Percentiles rank a stretch among this genome's conserved stretches.
Conservation (phyloP, 2,329 filamentous ascomycete species). For the Exophiala oligosperma region DNA sequence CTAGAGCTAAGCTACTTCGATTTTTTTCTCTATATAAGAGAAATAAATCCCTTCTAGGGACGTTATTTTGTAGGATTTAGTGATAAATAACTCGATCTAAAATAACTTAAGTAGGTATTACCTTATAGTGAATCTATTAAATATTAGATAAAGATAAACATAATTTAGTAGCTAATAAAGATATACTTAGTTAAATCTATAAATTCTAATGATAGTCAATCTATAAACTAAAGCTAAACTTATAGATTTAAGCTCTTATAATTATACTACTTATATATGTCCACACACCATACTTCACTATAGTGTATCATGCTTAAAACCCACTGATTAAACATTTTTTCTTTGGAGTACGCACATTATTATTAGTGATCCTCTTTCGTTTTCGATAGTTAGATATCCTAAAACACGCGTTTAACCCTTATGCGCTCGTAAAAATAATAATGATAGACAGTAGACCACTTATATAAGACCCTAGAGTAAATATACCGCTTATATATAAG, state of each 20-base stretch:
- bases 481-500: background rate
- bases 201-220: background rate
- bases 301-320: background rate
- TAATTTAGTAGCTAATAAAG: background rate
- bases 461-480: background rate
- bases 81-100: background rate
- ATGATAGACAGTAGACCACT: background rate
- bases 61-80: background rate
- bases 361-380: background rate
- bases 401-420: background rate
- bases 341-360: background rate
- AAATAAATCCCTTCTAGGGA: background rate
- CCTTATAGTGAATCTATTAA: background rate
- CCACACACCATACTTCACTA: background rate
- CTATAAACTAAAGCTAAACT: background rate
- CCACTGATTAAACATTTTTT: background rate
- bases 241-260: background rate
- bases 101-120: background rate
- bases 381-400: slow-evolving; percentile 1
- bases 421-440: background rate
- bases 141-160: background rate
- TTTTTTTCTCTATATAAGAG: background rate
- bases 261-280: background rate
- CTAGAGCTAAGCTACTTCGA: background rate
- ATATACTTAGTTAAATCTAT: background rate